A percentile compares a stretch with the other conserved stretches of the same genome.
phyloP scores from a whole-genome alignment of 768 basidiomycete genomes.

The Lactifluus echinatus region DNA sequence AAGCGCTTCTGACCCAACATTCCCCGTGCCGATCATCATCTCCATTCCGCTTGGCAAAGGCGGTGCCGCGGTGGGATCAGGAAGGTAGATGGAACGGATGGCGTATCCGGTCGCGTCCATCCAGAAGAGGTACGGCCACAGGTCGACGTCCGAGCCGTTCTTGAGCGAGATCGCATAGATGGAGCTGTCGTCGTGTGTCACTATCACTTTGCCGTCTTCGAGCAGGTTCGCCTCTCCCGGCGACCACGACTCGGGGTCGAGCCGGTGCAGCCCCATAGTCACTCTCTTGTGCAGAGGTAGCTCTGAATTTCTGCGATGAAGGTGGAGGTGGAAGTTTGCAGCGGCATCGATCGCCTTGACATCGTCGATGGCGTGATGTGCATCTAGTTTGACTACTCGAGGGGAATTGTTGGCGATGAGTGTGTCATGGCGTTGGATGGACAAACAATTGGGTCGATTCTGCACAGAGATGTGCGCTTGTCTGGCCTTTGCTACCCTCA shows the following conservation, averaged over 20 bases:
- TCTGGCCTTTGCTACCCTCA: conserved; percentile 36
- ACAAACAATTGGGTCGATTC: conserved; percentile 32
- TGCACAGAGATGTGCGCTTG: conserved; percentile 46
- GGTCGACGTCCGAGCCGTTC: conserved; percentile 42
- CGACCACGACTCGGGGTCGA: conserved; percentile 38
- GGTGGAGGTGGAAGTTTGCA: conserved; percentile 51
- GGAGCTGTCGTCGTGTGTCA: conserved; percentile 34
- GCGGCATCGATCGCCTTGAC: conserved; percentile 42
- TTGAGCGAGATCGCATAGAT: conserved; percentile 42
- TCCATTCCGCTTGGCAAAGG: conserved; percentile 39
- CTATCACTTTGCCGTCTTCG: conserved; percentile 38
- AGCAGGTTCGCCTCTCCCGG: conserved; percentile 40
- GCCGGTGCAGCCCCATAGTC: conserved; percentile 43
- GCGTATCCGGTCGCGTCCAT: conserved; percentile 50
- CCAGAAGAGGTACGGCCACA: conserved; percentile 57
- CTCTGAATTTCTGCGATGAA: conserved; percentile 41
- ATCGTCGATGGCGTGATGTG: conserved; percentile 28
- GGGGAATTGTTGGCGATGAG: conserved; percentile 31
- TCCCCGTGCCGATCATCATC: conserved; percentile 35
- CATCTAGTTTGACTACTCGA: conserved; percentile 33
- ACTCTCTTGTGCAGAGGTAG: conserved; percentile 41
- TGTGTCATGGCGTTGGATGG: conserved; percentile 39
- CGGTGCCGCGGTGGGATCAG: conserved; percentile 32
- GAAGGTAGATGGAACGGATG: conserved; percentile 48
- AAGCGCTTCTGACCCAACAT: conserved; percentile 39